Evolutionary conservation across 257 asterid genomes (phyloP), one percentile per base, ranked within the genome.

Genomic region (Mitragyna speciosa): DNA sequence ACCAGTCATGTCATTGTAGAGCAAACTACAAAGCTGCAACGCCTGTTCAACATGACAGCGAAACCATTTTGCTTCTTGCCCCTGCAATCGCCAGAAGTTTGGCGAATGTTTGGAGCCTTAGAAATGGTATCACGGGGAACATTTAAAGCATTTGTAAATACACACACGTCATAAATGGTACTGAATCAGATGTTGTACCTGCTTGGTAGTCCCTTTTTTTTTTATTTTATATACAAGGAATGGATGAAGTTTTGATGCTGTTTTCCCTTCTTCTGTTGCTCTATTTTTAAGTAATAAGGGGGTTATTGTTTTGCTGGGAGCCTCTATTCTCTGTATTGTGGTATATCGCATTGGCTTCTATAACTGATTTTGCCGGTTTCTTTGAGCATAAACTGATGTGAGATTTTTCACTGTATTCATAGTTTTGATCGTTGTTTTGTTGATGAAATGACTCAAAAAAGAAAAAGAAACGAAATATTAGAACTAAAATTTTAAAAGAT

Each of bases 1-100:
- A 52, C 72, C 79, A 70, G 73, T 71, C 31, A 78, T 78, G 58
- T 63, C 78, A 51, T 81, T 47, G 63, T 83, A 80, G 83, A 66
- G 66, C 65, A 49, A 47, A 58, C 24, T 43, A 16, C 15, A 33
- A 48, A 31, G 51, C 26, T 26, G 33, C 12, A 20, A 8, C n/a
- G 1, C 28, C 20, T 30, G 63, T 19, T 26, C 63, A 48, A 17
- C 48, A 19, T 15, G 16, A 64, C 26, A 43, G 43, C 49, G 7
- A 45, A 19, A 5, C 65, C 52, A 12, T 6, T 22, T 58, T 8
- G 17, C 31, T 11, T 22, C 41, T 36, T 45, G 12, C 47, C 73
- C 64, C 19, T 30, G 39, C 65, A 4, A 33, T 52, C 66, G 74
- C 80, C 16, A 6, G 5, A 49, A 6, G 22, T 41, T 54, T 56